phyloP scores from a whole-genome alignment of 2,329 filamentous ascomycete species.

The Peltaster fructicola region DNA sequence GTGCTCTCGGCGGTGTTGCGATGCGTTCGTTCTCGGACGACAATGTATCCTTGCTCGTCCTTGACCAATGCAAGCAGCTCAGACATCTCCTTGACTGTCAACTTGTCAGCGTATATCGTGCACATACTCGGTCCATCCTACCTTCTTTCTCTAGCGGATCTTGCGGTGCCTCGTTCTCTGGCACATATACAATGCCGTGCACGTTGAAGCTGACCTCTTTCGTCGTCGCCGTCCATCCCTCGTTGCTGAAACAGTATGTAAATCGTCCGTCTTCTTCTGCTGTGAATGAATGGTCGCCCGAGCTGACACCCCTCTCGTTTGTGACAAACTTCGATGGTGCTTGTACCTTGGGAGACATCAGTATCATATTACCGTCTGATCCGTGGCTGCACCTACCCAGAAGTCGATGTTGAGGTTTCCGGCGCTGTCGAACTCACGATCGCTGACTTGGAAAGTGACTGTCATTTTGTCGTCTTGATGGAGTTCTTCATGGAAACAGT shows the following conservation, averaged over 20 bases:
- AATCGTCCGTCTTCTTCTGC: slow-evolving; percentile 75
- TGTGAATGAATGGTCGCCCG: slow-evolving; percentile 84
- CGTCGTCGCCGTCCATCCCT: slow-evolving; percentile 87
- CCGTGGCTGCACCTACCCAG: slow-evolving; percentile 61
- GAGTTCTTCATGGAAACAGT: slow-evolving; percentile 92
- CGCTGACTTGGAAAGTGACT: slow-evolving; percentile 93
- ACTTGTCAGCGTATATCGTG: slow-evolving; percentile 4
- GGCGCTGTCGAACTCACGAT: slow-evolving; percentile 84
- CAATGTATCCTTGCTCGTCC: slow-evolving; percentile 95
- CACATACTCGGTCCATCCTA: slow-evolving; percentile 24
- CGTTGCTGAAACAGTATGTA: slow-evolving; percentile 97
- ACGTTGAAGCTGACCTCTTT: slow-evolving; percentile 99
- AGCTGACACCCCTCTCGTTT: slow-evolving; percentile 64
- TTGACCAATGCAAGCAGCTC: slow-evolving; percentile 83
- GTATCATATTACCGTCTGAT: neutral
- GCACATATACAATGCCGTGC: slow-evolving; percentile 93
- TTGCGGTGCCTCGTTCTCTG: slow-evolving; percentile 63
- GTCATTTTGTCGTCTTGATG: slow-evolving; percentile 96
- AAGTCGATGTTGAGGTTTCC: slow-evolving; percentile 96
- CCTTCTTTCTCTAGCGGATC: slow-evolving; percentile 86
- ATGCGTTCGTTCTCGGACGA: slow-evolving; percentile 87
- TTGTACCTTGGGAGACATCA: neutral
- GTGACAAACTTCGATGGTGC: too few relatives aligned
- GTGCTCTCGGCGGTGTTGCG: slow-evolving; percentile 98
- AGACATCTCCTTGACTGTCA: slow-evolving; percentile 58